Percentiles rank a stretch among this genome's conserved stretches.
Evolutionary conservation across 2,329 filamentous ascomycete genomes (phyloP).

Genomic region (Cytospora leucostoma): DNA sequence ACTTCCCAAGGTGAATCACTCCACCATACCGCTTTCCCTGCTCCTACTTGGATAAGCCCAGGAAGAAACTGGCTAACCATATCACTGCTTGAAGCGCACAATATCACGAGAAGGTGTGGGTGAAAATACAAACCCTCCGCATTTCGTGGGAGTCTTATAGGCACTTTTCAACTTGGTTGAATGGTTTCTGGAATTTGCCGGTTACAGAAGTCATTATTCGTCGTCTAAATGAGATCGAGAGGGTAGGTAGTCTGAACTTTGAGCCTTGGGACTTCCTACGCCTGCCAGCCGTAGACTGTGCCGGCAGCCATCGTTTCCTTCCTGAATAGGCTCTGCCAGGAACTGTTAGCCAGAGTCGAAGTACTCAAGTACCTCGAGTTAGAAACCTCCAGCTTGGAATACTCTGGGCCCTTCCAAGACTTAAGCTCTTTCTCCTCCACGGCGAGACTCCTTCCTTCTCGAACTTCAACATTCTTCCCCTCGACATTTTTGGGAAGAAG

Average conservation of each 20-base stretch:
- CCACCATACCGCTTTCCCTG: neutral
- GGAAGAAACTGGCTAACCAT: neutral
- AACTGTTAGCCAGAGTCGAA: neutral
- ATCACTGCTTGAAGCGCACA: neutral
- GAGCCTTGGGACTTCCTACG: neutral
- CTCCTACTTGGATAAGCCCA: neutral
- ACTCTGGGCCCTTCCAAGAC: neutral
- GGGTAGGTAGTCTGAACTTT: slow-evolving; percentile 1
- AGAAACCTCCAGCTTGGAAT: too few species aligned
- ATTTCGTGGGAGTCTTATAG: neutral
- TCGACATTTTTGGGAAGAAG: neutral
- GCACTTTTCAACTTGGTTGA: neutral
- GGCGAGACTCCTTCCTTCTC: slow-evolving; percentile 27
- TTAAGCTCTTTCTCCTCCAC: slow-evolving; percentile 23
- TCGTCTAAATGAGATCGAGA: neutral
- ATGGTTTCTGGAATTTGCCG: neutral
- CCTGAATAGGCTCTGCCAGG: neutral
- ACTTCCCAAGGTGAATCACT: neutral
- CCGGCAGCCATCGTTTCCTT: slow-evolving; percentile 4
- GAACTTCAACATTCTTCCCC: neutral
- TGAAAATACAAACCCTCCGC: neutral
- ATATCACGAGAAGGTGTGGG: neutral
- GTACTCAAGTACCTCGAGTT: neutral
- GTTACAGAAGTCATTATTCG: neutral
- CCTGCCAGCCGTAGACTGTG: neutral